These are phyloP conservation scores for Talaromyces stipitatus DNA, from an alignment of 495 filamentous ascomycete species.

Conservation along the genomic window DNA sequence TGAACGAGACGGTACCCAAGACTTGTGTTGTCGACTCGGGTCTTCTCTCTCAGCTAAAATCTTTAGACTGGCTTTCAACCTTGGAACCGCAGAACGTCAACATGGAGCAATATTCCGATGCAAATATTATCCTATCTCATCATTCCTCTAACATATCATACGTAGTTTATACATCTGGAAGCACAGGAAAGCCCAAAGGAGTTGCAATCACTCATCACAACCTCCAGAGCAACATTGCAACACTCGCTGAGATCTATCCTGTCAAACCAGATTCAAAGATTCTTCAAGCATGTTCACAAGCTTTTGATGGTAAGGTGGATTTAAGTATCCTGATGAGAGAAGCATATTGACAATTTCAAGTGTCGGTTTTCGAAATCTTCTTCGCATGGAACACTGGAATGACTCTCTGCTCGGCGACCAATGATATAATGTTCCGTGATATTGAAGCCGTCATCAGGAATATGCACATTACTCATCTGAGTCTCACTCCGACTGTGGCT, in stretches of 20 bases:
- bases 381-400: conserved; percentile 69
- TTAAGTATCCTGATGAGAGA: conserved; percentile 3
- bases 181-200: conserved; percentile 60
- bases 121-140: conserved; percentile 17
- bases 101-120: conserved; percentile 13
- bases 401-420: conserved; percentile 60
- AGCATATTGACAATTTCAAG: conserved; percentile 17
- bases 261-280: conserved; percentile 37
- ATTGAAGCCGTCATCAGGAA: conserved; percentile 49
- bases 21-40: conserved; percentile 36
- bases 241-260: conserved; percentile 54
- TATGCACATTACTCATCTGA: conserved; percentile 63
- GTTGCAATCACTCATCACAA: conserved; percentile 62
- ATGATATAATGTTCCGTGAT: conserved; percentile 57
- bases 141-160: conserved; percentile 32
- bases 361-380: conserved; percentile 77
- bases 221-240: conserved; percentile 58
- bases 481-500: conserved; percentile 71
- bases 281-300: conserved; percentile 65
- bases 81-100: conserved; percentile 29
- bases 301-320: conserved; percentile 49
- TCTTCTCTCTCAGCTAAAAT: conserved; percentile 4
- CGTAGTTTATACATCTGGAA: conserved; percentile 60
- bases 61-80: conserved; percentile 12
- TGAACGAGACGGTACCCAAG: conserved; percentile 41